Evolutionary conservation across 2,329 filamentous ascomycete genomes (phyloP), one percentile per base, ranked within the genome.

Genomic region (Monilinia fructigena): DNA sequence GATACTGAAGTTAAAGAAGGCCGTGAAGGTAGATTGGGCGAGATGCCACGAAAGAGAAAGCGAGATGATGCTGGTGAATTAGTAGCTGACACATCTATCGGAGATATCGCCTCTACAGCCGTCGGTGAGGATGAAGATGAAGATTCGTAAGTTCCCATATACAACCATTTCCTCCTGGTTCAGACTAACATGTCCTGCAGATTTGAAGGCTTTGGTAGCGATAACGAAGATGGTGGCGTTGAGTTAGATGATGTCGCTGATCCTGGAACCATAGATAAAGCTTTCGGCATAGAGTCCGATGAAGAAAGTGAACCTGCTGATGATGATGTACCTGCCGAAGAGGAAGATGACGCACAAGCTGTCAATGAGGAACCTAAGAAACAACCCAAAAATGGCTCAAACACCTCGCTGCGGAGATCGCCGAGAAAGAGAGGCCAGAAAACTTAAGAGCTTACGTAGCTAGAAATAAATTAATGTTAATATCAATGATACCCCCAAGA

Each of bases 31-130:
- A 85, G 87, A 71, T 81, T 96, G 0, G 93, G 93, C 23, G 92
- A 97, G 78, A 97, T 96, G 88, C 86, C 86, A 53, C 89, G 87
- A 79, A 91, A 96, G 80, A 90, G 94, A 74, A 88, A 88, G 72
- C 79, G 81, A 20, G 85, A 87, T 20, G 85, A 87, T 20, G 85
- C 87, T 23, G 85, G 86, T 31, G 77, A 76, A 6, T 80, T 81
- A 23, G 78, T 80, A 4, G 77, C 78, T 45, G 80, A 78, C 60
- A 76, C 76, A 12, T 77, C 76, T 18, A 75, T 77, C 38, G 76
- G 77, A 40, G 75, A 75, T 18, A 73, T 72, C 4, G 70, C 76
- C n/a, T 76, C 75, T 2, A 71, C 71, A 16, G 76, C 68, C 12
- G 62, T 64, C 31, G 55, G 42, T 18, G 63, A 65, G 28, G 68